Evolutionary conservation across 2,329 filamentous ascomycete species (phyloP).

Genomic region (Purpureocillium takamizusanense): DNA sequence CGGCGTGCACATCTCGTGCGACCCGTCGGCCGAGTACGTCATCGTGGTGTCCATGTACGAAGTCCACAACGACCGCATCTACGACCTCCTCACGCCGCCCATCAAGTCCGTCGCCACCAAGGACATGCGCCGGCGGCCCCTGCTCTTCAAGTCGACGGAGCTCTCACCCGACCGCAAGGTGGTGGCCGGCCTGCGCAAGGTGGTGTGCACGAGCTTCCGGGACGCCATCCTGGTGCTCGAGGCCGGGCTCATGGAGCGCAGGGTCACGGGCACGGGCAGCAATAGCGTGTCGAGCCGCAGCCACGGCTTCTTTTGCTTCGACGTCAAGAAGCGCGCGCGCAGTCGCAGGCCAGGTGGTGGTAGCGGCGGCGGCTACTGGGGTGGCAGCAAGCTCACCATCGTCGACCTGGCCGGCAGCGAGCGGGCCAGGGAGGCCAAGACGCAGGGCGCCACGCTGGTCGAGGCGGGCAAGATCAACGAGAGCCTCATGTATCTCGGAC

Average conservation of each 20-base stretch:
- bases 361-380: constrained; percentile 62
- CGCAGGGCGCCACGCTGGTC: constrained; percentile 80
- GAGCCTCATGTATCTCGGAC: constrained; percentile 94
- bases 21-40: constrained; percentile 66
- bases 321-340: constrained; percentile 71
- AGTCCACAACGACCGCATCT: constrained; percentile 97
- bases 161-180: constrained; percentile 84
- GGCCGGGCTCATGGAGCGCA: constrained; percentile 76
- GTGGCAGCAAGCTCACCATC: constrained; percentile 71
- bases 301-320: constrained; percentile 92
- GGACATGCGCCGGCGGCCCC: constrained; percentile 63
- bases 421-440: constrained; percentile 86
- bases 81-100: constrained; percentile 71
- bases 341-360: constrained; percentile 27
- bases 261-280: constrained; percentile 82
- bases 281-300: constrained; percentile 89
- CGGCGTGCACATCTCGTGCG: constrained; percentile 51
- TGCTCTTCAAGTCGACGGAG: constrained; percentile 91
- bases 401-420: constrained; percentile 93
- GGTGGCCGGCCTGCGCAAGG: constrained; percentile 82
- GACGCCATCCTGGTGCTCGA: constrained; percentile 88
- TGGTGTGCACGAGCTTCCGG: constrained; percentile 71
- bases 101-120: constrained; percentile 53
- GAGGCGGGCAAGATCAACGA: constrained; percentile 99
- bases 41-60: constrained; percentile 97